Base-by-base conservation (phyloP, 2,329 filamentous ascomycete genomes). In the Penicillium crustosum region DNA sequence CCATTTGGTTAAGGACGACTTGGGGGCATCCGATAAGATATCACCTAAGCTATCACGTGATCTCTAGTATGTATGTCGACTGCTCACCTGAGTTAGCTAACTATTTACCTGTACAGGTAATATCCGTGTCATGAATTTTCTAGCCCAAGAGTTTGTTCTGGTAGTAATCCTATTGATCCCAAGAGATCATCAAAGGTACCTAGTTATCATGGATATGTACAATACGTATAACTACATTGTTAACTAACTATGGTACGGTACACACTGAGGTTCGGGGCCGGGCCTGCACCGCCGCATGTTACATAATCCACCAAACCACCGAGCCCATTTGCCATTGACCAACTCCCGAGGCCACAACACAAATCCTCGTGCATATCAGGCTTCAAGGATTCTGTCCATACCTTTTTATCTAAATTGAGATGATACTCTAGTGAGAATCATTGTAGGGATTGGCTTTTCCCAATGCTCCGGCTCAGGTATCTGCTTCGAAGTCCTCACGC, bases 381-480 rank as follows among this genome's bases (percentile, higher is more conserved):
- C 29, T 31, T 21, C 41, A 27, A 44, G 35, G 33, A 53, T 33
- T 19, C 23, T 35, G 10, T 49, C 52, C 17, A 23, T 59, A 44
- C 12, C n/a, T 35, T 29, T 19, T 41, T 45, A n/a, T 25, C 19
- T 15, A n/a, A 25, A 49, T n/a, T 60, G 45, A 53, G 21, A 53
- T 50, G 48, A 42, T 56, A 56, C 25, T 38, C 35, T 33, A 52
- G 47, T 43, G 50, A 55, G 13, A 51, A 49, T 49, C 19, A 38
- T 49, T 29, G 42, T 33, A 55, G 57, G 52, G 49, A 57, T 60
- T 62, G 58, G 49, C 38, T 61, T 55, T 56, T 66, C 61, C 65
- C 68, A 72, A 75, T 75, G 73, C 67, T 71, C 62, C 67, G 62
- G 59, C 57, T 70, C 62, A 70, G 68, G 54, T 69, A 64, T 43